Evolutionary conservation across 192 early-diverging fungal species (phyloP), one percentile per base, ranked within the genome.

Genomic region (Podila epicladia): DNA sequence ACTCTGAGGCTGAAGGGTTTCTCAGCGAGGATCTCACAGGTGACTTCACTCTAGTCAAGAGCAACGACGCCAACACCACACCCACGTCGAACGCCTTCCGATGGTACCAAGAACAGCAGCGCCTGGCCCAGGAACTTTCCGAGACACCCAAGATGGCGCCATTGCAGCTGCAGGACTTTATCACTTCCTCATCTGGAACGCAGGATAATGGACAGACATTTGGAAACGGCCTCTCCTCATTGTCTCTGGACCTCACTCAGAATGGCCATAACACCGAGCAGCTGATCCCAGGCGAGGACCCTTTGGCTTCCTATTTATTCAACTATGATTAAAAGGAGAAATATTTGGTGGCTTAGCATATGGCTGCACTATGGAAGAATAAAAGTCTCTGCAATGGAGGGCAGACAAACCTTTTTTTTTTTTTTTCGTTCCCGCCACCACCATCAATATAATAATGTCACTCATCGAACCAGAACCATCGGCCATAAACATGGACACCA

Each of bases 21-120:
- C 45, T 80, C 12, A 73, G 62, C 6, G 38, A 33, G 9, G 66
- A 31, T 17, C 28, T 61, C 29, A 35, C n/a, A 55, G 37, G 1
- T 11, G 33, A 38, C n/a, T 60, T 15, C 50, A 28, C n/a, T 8
- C 48, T 35, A 49, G 24, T 20, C 49, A 62, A 8, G n/a, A 35
- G 6, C 65, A 55, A 19, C 5, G 66, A 72, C 3, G 20, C 26
- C 33, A 72, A 69, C 41, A 59, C 51, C 11, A 73, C 77, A 7
- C 71, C 66, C 28, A 79, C 76, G 6, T 79, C 76, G 1, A 72
- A 68, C n/a, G 69, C 65, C 8, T 72, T 79, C 41, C 65, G 65
- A 26, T 80, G 70, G 70, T 73, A 60, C n/a, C 71, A 79, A 35
- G 65, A 79, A 22, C 70, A 67, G 51, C 69, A 71, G 58, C 58